Percentiles rank a stretch among this genome's conserved stretches.
phyloP scores from a whole-genome alignment of 176 grass and related monocot species.

The Aegilops longissima region DNA sequence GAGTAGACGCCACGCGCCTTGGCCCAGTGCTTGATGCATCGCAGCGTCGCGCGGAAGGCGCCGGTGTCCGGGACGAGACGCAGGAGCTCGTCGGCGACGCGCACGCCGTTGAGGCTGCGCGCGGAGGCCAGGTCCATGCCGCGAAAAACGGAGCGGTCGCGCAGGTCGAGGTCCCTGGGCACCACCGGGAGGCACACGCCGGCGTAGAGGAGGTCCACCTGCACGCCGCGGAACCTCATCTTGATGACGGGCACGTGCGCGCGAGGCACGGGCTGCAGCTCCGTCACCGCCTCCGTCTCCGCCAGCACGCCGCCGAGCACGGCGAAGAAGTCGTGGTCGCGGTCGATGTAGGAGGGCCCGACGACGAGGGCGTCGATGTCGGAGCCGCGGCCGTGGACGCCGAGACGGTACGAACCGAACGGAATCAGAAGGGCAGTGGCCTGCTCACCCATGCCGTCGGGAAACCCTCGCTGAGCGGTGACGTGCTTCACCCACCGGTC shows the following conservation, averaged over 20 bases:
- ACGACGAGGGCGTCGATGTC: conserved; percentile 87
- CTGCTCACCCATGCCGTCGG: conserved; percentile 1
- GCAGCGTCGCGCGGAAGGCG: conserved; percentile 65
- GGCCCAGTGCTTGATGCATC: conserved; percentile 84
- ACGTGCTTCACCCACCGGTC: conserved; percentile 73
- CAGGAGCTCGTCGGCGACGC: conserved; percentile 72
- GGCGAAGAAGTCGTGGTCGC: conserved; percentile 69
- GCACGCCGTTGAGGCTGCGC: conserved; percentile 79
- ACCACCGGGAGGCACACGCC: conserved; percentile 54
- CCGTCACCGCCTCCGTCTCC: conserved; percentile 56
- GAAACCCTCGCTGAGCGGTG: conserved; percentile 53
- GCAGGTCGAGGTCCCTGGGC: conserved; percentile 56
- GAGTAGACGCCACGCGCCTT: conserved; percentile 75
- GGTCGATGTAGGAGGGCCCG: conserved; percentile 67
- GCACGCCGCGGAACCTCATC: conserved; percentile 68
- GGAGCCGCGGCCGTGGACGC: conserved; percentile 78
- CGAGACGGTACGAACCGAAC: conserved; percentile 82
- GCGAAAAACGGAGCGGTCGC: conserved; percentile 56
- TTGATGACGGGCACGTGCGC: conserved; percentile 84
- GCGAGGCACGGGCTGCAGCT: conserved; percentile 71
- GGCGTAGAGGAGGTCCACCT: conserved; percentile 81
- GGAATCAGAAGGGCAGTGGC: conserved; percentile 75
- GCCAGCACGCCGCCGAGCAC: conserved; percentile 53
- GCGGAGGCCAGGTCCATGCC: conserved; percentile 54
- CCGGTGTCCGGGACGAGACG: conserved; percentile 64